Evolutionary conservation across 2,329 filamentous ascomycete species (phyloP), one percentile per base, ranked within the genome.

Genomic region (Xylaria sp.): DNA sequence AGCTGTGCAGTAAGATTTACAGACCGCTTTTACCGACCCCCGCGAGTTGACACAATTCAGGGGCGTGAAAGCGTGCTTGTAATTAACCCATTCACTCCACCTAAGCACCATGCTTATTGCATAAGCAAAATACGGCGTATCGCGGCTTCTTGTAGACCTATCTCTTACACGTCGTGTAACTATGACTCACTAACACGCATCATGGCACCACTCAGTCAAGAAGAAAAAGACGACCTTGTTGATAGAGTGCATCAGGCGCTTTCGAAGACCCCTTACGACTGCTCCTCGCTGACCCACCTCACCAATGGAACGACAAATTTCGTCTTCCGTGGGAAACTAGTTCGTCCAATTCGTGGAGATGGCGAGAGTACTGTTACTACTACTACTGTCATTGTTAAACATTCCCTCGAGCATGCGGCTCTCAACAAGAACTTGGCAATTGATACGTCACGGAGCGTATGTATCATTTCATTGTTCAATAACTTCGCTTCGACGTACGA

Each of bases 281-380:
- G 80, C 72, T 77, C 80, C 0, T 74, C 74, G 0, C 73, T 83
- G 32, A 75, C 67, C 1, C 74, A 73, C 13, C 69, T 83, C n/a
- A 80, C 73, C n/a, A 79, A 78, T 10, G 82, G 82, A 20, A 82
- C 79, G 2, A 78, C 78, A 64, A 83, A 83, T 69, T 82, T 82
- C 63, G 78, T 84, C 34, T 84, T 79, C 65, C 81, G 81, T 10
- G 82, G 81, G n/a, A 71, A 59, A 15, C 76, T 82, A 2, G 15
- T 51, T 13, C 18, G 73, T 20, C 75, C 79, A 12, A 69, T 77
- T 8, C 54, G 76, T 5, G 80, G 66, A 67, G 72, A 72, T 13
- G 37, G 15, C 1, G 48, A 34, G 18, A 46, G 15, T 15, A 44
- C 57, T 7, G 51, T 44, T 9, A 60, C 60, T 8, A 34, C 41